Conservation (phyloP, 2,329 filamentous ascomycete genomes). For the Rugonectria rugulosa region DNA sequence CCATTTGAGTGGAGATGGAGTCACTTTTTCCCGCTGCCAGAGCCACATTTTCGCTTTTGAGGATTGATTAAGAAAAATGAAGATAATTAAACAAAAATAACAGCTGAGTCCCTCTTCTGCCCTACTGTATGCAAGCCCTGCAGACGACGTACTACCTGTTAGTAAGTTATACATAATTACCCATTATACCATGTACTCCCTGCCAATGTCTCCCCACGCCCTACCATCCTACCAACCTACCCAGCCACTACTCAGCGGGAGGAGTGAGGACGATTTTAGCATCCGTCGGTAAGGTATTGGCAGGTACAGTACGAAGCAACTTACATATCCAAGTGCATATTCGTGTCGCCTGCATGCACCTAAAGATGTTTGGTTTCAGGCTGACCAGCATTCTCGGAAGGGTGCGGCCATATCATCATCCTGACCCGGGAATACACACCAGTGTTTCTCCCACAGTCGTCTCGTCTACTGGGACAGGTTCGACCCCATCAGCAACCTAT, state of each 20-base stretch:
- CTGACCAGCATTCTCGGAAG: background rate
- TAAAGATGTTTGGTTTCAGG: background rate
- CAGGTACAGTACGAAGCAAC: no score
- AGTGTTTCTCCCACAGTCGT: no score
- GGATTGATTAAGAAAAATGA: background rate
- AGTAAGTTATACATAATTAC: no score
- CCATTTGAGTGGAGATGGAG: background rate
- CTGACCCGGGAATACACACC: no score
- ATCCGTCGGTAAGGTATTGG: no score
- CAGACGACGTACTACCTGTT: no score
- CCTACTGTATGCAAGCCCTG: background rate
- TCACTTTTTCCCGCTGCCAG: background rate
- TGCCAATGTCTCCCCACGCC: background rate
- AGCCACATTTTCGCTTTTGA: background rate
- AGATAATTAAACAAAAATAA: background rate
- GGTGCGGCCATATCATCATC: background rate
- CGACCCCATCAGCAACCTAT: no score
- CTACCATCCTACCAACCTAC: constrained; percentile 1
- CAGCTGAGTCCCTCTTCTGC: background rate
- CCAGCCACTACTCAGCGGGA: background rate
- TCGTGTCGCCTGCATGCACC: no score
- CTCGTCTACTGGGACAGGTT: no score
- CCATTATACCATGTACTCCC: background rate
- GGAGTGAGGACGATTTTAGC: background rate
- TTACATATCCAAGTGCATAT: no score